phyloP scores from a whole-genome alignment of 1,139 yeast genomes.

The Pichia sp. region DNA sequence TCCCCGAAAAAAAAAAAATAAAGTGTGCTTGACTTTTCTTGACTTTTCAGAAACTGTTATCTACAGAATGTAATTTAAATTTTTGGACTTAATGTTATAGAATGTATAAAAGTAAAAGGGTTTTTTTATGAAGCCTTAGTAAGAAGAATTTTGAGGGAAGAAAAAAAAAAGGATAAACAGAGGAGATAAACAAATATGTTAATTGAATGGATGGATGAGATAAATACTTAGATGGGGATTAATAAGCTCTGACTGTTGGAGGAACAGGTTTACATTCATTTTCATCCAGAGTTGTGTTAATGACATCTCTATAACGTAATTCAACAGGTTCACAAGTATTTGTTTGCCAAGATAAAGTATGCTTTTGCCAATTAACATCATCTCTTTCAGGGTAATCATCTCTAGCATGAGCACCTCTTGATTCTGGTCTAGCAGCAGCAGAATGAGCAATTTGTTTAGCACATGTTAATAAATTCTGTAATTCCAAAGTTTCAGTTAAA shows the following conservation, averaged over 20 bases:
- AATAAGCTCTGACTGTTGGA: conserved; percentile 89
- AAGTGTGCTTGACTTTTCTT: no score
- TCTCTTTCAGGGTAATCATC: conserved; percentile 96
- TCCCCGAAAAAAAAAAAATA: no score
- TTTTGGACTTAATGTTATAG: neutral
- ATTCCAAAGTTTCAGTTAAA: conserved; percentile 89
- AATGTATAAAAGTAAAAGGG: neutral
- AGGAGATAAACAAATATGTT: neutral
- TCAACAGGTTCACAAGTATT: conserved; percentile 61
- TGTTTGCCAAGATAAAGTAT: conserved; percentile 87
- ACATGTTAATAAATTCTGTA: conserved; percentile 94
- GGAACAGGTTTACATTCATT: conserved; percentile 93
- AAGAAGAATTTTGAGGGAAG: neutral
- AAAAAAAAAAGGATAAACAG: neutral
- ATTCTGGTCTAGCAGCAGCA: conserved; percentile 93
- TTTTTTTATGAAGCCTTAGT: neutral
- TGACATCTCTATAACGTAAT: conserved; percentile 83
- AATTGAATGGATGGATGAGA: neutral
- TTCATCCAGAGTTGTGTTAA: conserved; percentile 79
- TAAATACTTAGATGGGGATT: neutral
- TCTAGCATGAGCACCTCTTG: conserved; percentile 99
- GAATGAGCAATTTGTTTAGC: conserved; percentile 94
- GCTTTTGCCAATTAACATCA: conserved; percentile 97
- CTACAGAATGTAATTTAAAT: no score
- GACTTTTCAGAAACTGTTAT: no score